phyloP scores from a whole-genome alignment of 2,329 filamentous ascomycete species.

The Cladophialophora carrionii region DNA sequence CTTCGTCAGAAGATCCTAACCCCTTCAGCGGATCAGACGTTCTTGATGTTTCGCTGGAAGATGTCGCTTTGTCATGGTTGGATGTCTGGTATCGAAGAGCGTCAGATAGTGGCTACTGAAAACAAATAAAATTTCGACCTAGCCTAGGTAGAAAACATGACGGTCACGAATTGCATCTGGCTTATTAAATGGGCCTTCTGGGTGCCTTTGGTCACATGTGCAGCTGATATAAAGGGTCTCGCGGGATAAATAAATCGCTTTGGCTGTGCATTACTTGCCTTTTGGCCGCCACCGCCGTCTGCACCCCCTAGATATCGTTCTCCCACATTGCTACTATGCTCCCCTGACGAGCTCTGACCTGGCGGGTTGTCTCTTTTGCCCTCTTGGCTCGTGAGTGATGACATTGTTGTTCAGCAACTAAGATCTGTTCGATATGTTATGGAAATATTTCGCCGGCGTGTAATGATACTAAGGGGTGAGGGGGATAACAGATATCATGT shows the following conservation, averaged over 20 bases:
- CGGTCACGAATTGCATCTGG: background rate
- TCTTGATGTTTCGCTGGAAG: background rate
- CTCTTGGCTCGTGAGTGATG: background rate
- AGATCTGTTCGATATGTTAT: background rate
- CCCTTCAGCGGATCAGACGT: background rate
- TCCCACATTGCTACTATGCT: background rate
- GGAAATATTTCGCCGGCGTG: background rate
- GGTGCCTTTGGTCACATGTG: background rate
- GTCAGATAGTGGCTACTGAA: background rate
- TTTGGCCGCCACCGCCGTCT: background rate
- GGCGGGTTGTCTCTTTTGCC: background rate
- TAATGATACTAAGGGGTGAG: background rate
- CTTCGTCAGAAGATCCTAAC: background rate
- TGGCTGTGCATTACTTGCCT: background rate
- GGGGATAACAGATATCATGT: background rate
- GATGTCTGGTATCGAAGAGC: background rate
- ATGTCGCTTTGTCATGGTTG: background rate
- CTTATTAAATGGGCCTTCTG: background rate
- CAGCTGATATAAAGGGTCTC: background rate
- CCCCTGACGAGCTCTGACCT: background rate
- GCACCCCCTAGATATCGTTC: background rate
- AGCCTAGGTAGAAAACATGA: background rate
- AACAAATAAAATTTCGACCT: background rate
- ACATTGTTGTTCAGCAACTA: background rate
- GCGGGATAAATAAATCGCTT: background rate